Conservation (phyloP, 2,329 filamentous ascomycete species). For the Epichloe uncinata region DNA sequence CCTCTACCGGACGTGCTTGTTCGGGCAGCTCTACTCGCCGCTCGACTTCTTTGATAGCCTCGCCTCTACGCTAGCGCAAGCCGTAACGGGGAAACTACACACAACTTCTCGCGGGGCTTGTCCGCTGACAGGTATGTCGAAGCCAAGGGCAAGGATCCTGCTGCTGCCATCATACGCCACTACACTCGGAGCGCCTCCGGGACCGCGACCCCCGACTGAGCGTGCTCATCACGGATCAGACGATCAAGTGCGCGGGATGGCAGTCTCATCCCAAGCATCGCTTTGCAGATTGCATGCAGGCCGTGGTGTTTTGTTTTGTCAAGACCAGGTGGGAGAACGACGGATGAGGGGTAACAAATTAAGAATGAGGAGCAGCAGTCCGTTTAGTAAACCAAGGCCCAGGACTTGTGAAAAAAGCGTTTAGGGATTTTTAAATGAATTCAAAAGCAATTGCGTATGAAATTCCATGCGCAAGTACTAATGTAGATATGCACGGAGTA, state of each 20-base stretch:
- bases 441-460: too few species aligned
- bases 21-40: constrained; percentile 16
- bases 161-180: background rate
- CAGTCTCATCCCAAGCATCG: constrained; percentile 20
- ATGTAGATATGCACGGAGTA: too few species aligned
- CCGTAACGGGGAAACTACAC: constrained; percentile 1
- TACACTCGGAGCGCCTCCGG: constrained; percentile 5
- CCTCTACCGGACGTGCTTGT: constrained; percentile 20
- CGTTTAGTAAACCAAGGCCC: too few species aligned
- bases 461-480: too few species aligned
- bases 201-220: constrained; percentile 14
- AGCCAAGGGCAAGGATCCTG: background rate
- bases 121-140: background rate
- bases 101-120: background rate
- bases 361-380: too few species aligned
- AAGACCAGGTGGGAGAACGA: too few species aligned
- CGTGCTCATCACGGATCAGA: constrained; percentile 14
- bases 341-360: too few species aligned
- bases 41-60: constrained; percentile 8
- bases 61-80: constrained; percentile 1
- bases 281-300: constrained; percentile 12
- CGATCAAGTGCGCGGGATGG: constrained; percentile 20
- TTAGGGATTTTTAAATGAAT: too few species aligned
- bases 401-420: too few species aligned
- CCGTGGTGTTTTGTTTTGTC: background rate